Evolutionary conservation across 805 yeast species (phyloP).

Genomic region (Brettanomyces sp.): DNA sequence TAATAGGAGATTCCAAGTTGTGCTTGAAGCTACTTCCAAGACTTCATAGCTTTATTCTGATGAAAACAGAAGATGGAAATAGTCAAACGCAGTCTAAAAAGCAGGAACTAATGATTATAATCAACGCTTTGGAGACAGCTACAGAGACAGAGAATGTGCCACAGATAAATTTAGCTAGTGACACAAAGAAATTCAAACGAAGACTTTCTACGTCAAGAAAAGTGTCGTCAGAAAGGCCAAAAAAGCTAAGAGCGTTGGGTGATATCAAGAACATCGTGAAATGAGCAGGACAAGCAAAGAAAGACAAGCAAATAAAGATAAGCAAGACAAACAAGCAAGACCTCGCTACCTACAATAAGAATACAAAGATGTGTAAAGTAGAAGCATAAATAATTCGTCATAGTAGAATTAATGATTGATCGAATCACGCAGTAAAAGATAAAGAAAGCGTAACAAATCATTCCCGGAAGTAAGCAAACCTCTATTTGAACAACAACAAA

Average conservation of each 20-base stretch:
- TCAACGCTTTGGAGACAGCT: not conserved
- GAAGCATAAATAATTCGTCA: not conserved
- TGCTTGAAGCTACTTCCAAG: too few relatives aligned
- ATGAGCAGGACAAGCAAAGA: too few relatives aligned
- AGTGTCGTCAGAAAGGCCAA: not conserved
- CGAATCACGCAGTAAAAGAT: too few relatives aligned
- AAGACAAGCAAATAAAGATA: too few relatives aligned
- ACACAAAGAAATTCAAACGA: not conserved
- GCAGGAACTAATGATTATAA: not conserved
- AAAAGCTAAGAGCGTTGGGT: not conserved
- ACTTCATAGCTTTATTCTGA: not conserved
- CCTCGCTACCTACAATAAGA: too few relatives aligned
- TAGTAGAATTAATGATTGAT: not conserved
- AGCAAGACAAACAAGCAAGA: too few relatives aligned
- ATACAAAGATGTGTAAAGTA: not conserved
- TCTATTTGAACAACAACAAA: too few relatives aligned
- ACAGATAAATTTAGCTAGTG: not conserved
- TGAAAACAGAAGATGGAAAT: not conserved
- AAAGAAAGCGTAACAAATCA: too few relatives aligned
- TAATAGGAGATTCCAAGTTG: not conserved
- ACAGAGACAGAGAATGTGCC: too few relatives aligned
- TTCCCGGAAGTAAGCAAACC: too few relatives aligned
- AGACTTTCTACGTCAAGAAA: slow-evolving; percentile 1
- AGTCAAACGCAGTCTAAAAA: not conserved
- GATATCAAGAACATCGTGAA: not conserved